Percentiles rank a stretch among this genome's conserved stretches.
Conservation (phyloP, 2,329 filamentous ascomycete genomes). For the Cadophora sp. region DNA sequence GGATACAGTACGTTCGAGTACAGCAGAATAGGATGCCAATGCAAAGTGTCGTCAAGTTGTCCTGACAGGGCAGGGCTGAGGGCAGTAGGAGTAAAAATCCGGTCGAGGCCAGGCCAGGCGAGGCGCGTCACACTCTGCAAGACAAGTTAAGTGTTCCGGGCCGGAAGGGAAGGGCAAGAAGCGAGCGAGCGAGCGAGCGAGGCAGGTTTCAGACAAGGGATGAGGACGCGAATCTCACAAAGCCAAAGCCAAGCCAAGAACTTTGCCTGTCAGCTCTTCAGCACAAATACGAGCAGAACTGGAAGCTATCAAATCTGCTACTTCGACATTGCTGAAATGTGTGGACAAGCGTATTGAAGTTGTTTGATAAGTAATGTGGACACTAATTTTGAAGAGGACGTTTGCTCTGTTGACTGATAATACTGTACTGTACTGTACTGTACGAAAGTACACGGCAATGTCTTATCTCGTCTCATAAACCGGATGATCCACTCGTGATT, state of each 20-base stretch:
- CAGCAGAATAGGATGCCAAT: neutral
- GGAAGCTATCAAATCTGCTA: neutral
- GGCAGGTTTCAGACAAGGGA: neutral
- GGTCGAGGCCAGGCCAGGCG: neutral
- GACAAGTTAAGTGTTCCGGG: no score
- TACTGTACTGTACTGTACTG: no score
- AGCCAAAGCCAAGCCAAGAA: neutral
- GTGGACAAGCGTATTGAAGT: no score
- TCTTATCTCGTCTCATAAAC: neutral
- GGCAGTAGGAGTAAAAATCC: neutral
- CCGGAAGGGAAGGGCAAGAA: conserved; percentile 1
- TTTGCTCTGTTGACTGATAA: no score
- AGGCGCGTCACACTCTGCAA: neutral
- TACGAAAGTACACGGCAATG: neutral
- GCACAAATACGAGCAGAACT: neutral
- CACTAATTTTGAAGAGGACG: no score
- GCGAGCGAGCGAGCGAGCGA: no score
- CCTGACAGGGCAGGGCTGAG: conserved; percentile 11
- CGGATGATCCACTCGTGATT: neutral
- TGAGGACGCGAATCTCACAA: neutral
- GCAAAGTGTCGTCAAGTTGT: neutral
- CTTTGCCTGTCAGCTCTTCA: conserved; percentile 7
- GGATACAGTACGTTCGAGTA: neutral
- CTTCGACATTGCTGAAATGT: neutral
- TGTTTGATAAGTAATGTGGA: no score